Conservation (phyloP, 768 basidiomycete genomes). For the Kwoniella heveanensis region DNA sequence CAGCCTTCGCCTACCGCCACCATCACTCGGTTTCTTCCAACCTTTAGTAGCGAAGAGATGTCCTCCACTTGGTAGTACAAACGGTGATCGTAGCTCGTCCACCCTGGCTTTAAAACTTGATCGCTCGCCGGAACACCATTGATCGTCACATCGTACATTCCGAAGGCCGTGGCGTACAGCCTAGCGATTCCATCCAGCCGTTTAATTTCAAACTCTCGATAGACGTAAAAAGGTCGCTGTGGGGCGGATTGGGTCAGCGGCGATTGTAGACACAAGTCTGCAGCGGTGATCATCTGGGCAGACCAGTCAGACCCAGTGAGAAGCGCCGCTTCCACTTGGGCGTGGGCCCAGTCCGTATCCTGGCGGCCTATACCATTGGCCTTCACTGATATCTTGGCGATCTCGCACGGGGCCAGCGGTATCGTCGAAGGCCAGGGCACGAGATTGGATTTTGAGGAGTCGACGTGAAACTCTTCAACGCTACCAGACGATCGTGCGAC, state of each 20-base stretch:
- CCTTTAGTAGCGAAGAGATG: conserved; percentile 21
- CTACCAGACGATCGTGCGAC: conserved; percentile 11
- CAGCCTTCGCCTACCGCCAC: conserved; percentile 41
- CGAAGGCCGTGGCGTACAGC: conserved; percentile 47
- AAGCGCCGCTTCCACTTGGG: conserved; percentile 34
- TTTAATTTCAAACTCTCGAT: conserved; percentile 24
- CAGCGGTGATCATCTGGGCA: conserved; percentile 24
- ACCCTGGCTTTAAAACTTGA: conserved; percentile 48
- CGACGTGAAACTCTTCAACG: conserved; percentile 16
- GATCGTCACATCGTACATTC: conserved; percentile 42
- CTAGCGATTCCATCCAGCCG: conserved; percentile 5
- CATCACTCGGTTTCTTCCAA: conserved; percentile 35
- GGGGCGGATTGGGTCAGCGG: no score
- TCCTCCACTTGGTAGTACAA: conserved; percentile 48
- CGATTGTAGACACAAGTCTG: no score
- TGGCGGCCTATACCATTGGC: conserved; percentile 22
- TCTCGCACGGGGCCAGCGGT: conserved; percentile 38
- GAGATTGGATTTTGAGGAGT: conserved; percentile 29
- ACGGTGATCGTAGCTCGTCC: conserved; percentile 45
- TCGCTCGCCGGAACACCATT: conserved; percentile 48
- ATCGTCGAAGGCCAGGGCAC: conserved; percentile 47
- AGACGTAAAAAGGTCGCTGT: conserved; percentile 40
- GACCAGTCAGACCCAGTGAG: conserved; percentile 35
- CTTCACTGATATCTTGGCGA: conserved; percentile 26
- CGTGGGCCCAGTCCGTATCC: conserved; percentile 34